phyloP scores from a whole-genome alignment of 1,284 basidiomycete genomes.

The Apiotrichum laibachii region DNA sequence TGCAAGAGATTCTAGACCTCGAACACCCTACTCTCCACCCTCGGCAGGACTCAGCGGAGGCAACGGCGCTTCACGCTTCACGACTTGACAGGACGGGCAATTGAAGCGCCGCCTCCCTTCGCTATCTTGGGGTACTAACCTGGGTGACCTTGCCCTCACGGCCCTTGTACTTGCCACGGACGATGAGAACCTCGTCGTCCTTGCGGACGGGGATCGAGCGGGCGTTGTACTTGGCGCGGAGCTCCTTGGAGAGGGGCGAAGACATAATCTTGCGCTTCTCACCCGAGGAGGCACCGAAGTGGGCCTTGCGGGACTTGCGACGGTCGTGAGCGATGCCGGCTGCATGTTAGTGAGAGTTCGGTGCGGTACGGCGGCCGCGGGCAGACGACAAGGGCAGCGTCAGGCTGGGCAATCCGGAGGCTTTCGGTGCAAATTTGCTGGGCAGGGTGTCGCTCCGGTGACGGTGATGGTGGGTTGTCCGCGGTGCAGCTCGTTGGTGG shows the following conservation, averaged over 20 bases:
- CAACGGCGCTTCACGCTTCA: constrained; percentile 10
- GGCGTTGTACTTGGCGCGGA: constrained; percentile 85
- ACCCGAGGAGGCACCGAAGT: constrained; percentile 89
- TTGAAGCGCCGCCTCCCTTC: constrained; percentile 9
- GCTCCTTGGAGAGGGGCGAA: constrained; percentile 91
- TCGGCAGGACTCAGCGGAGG: constrained; percentile 1
- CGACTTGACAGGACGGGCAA: not conserved
- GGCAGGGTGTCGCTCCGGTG: no score
- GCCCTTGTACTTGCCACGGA: constrained; percentile 94
- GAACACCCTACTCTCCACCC: not conserved
- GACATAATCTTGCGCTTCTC: constrained; percentile 98
- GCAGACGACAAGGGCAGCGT: not conserved
- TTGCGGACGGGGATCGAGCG: constrained; percentile 95
- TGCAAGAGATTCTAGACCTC: no score
- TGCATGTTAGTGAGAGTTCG: constrained; percentile 13
- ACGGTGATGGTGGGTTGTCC: no score
- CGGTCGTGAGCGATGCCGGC: constrained; percentile 58
- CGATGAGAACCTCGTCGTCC: constrained; percentile 97
- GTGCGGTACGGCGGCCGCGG: not conserved
- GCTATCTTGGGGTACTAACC: constrained; percentile 34
- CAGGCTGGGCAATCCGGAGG: no score
- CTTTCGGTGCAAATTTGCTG: no score
- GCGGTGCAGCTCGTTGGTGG: no score
- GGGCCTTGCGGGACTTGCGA: constrained; percentile 95
- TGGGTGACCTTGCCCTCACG: constrained; percentile 96